Base-by-base conservation (phyloP, 345 rosid genomes). In the Cochlearia excelsa region DNA sequence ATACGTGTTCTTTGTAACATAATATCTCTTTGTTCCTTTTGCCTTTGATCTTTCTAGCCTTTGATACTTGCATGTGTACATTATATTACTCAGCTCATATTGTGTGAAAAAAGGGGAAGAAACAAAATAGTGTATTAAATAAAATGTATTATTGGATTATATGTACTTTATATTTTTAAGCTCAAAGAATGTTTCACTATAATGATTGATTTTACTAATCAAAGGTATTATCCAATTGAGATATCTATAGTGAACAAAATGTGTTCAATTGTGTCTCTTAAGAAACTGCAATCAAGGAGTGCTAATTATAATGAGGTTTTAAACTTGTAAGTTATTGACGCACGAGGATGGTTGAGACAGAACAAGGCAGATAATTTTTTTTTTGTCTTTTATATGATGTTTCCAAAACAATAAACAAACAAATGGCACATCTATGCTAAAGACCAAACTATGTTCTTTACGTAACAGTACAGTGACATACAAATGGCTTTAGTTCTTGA, bases 1-100 rank as follows among this genome's bases (percentile, higher is more conserved):
- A 49, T 61, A 9, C 35, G 69, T 43, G 59, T 62, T 69, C 52
- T 16, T 55, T 69, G 63, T 69, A 61, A 47, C 57, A 27, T 57
- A 40, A 2, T 3, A 35, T 57, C 16, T 67, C 60, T 67, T 29
- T 29, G 39, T 61, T 33, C 46, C 38, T 49, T 61, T 49, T 61
- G 54, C 45, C 37, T 60, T 5, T 46, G 57, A 56, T 50, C 6
- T 46, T 42, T 51, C 27, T 67, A 67, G 54, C 35, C 34, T 67
- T 58, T 68, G 11, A 39, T 39, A 46, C 37, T 16, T 67, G 2
- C 52, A 35, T 49, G 7, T 65, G 73, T 69, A 69, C 47, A 62
- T 62, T 5, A 33, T 2, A 5, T 33, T 62, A 56, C 63, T 39
- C 26, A 61, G 33, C 41, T 54, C 35, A 34, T 61, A 28, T 33